Percentiles rank a stretch among this genome's conserved stretches.
Conservation (phyloP, 352 stramenopile genomes). For the Pythium myriotylum region DNA sequence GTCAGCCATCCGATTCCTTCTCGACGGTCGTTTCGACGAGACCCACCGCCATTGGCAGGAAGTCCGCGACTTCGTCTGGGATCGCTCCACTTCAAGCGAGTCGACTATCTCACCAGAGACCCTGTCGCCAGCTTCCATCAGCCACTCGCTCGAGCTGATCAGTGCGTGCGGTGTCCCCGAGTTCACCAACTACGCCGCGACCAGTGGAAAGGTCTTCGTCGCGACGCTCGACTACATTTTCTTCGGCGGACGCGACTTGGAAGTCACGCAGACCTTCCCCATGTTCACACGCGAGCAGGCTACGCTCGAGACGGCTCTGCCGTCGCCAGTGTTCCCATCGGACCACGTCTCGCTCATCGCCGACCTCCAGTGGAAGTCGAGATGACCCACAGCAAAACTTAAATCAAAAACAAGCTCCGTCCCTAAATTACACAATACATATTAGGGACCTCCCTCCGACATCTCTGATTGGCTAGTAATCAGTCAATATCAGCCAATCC, state of each 20-base stretch:
- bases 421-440: background rate
- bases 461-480: no score
- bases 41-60: constrained; percentile 58
- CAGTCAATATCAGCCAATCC: no score
- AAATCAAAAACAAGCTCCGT: background rate
- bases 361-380: constrained; percentile 51
- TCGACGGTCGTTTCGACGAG: constrained; percentile 48
- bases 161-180: constrained; percentile 64
- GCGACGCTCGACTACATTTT: constrained; percentile 78
- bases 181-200: constrained; percentile 71
- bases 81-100: constrained; percentile 4
- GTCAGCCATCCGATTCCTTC: constrained; percentile 49
- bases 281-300: constrained; percentile 64
- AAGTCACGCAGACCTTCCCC: constrained; percentile 55
- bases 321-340: constrained; percentile 70
- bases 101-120: background rate
- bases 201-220: constrained; percentile 40
- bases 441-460: no score
- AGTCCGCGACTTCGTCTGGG: constrained; percentile 56
- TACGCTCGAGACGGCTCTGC: constrained; percentile 56
- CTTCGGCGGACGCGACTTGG: constrained; percentile 35
- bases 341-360: constrained; percentile 80
- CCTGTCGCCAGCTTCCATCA: background rate
- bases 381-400: background rate
- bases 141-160: constrained; percentile 37